Evolutionary conservation across 202 grass and related monocot species (phyloP), one percentile per base, ranked within the genome.

Genomic region (Zizania palustris): DNA sequence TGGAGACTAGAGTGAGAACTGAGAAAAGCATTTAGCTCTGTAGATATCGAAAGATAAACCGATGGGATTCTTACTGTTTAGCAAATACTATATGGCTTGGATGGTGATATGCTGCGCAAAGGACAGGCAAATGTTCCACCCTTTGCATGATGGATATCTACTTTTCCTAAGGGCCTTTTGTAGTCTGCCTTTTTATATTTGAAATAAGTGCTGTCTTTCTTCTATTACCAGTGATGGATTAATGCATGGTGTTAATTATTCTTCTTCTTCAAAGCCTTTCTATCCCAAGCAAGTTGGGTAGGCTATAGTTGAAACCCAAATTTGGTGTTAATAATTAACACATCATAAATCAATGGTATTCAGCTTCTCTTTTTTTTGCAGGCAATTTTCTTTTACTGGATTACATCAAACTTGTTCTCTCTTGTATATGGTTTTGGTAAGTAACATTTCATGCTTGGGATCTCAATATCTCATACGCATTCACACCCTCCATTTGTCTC

Each of bases 331-430:
- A 67, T 14, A 58, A 58, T 68, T 45, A 40, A 65, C 11, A 5
- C 11, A 54, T 22, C 10, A 48, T 53, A 34, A 9, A 50, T 69
- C 0, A 7, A 16, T 69, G 1, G 13, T 33, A 21, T 22, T 14
- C 0, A 12, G 75, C 21, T 41, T 86, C 10, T 76, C 5, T 14
- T 77, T 63, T 65, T 11, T 65, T 49, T 71, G 41, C 77, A 98
- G 95, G 95, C 91, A 80, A 87, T 98, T 90, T 94, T 98, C 80
- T 94, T 84, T 85, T 94, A 98, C 76, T 94, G 95, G 95, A 48
- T 93, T 11, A 94, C 95, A 16, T 92, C 95, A 13, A 98, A 92
- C 73, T 65, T 98, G 75, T 98, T 94, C 71, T 98, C 95, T 8
- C 87, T 94, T 80, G 59, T 66, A 33, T 92, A 88, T 51, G 91